A percentile compares a stretch with the other conserved stretches of the same genome.
These are phyloP conservation scores for Ensete ventricosum DNA, from an alignment of 176 grass and related monocot genomes.

Conservation along the genomic window DNA sequence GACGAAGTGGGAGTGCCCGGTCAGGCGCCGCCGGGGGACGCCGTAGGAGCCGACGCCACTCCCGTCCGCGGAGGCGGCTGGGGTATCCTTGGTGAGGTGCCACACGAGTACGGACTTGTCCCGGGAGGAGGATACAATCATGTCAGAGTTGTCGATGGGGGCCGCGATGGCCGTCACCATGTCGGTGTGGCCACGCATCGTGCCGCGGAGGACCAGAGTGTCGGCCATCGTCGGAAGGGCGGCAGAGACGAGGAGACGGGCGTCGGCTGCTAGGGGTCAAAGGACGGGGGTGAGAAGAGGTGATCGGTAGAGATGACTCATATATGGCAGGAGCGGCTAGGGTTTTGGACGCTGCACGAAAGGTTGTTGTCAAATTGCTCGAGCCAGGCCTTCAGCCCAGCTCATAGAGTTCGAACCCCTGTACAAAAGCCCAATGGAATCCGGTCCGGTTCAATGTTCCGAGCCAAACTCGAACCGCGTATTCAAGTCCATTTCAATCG, in stretches of 20 bases:
- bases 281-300: background rate
- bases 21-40: conserved; percentile 72
- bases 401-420: too few relatives aligned
- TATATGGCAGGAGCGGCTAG: background rate
- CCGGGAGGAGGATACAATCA: conserved; percentile 85
- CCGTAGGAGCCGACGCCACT: conserved; percentile 35
- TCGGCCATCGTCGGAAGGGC: conserved; percentile 34
- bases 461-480: too few relatives aligned
- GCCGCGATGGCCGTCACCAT: conserved; percentile 68
- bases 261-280: background rate
- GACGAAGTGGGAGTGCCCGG: conserved; percentile 82
- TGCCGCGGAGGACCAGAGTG: conserved; percentile 56
- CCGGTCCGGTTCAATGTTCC: too few relatives aligned
- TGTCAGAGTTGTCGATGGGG: conserved; percentile 64
- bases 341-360: background rate
- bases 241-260: background rate
- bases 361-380: too few relatives aligned
- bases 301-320: too few relatives aligned
- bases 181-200: conserved; percentile 70
- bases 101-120: conserved; percentile 91
- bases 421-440: too few relatives aligned
- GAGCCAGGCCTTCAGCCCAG: too few relatives aligned
- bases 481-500: too few relatives aligned
- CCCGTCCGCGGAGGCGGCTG: conserved; percentile 6
- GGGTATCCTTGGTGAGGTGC: conserved; percentile 51